phyloP scores from a whole-genome alignment of 2,329 filamentous ascomycete genomes.

The Helotiales sp. region DNA sequence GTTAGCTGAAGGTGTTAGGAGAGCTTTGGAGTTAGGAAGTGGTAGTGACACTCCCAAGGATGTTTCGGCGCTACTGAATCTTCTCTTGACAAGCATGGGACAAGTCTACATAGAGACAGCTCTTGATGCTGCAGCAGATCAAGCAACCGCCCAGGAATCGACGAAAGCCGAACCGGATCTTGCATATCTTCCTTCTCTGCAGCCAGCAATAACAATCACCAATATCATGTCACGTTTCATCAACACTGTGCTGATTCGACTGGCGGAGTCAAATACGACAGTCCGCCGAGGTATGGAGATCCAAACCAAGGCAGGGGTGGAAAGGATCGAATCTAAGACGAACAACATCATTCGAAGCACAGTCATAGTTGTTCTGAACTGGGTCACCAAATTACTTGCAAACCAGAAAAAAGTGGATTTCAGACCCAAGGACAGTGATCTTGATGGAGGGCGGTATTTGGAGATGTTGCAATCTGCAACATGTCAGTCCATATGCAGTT shows the following conservation, averaged over 20 bases:
- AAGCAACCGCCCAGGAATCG: conserved; percentile 76
- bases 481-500: conserved; percentile 79
- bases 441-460: conserved; percentile 55
- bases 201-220: conserved; percentile 83
- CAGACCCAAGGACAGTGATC: conserved; percentile 67
- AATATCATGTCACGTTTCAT: conserved; percentile 94
- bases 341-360: conserved; percentile 71
- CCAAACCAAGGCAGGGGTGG: conserved; percentile 60
- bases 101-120: conserved; percentile 76
- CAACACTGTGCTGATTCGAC: conserved; percentile 84
- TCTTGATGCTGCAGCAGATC: conserved; percentile 72
- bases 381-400: conserved; percentile 65
- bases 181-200: conserved; percentile 77
- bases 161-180: conserved; percentile 87
- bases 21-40: conserved; percentile 88
- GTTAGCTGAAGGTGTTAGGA: conserved; percentile 92
- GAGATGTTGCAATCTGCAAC: conserved; percentile 86
- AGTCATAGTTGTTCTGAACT: conserved; percentile 67
- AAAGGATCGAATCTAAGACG: conserved; percentile 71
- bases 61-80: conserved; percentile 80
- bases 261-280: conserved; percentile 88
- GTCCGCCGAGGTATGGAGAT: conserved; percentile 77
- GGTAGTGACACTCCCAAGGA: conserved; percentile 92
- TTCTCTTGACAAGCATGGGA: conserved; percentile 86
- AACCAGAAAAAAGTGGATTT: conserved; percentile 76